Evolutionary conservation across 768 basidiomycete genomes (phyloP), one percentile per base, ranked within the genome.

Genomic region (Gelatoporia subvermispora): DNA sequence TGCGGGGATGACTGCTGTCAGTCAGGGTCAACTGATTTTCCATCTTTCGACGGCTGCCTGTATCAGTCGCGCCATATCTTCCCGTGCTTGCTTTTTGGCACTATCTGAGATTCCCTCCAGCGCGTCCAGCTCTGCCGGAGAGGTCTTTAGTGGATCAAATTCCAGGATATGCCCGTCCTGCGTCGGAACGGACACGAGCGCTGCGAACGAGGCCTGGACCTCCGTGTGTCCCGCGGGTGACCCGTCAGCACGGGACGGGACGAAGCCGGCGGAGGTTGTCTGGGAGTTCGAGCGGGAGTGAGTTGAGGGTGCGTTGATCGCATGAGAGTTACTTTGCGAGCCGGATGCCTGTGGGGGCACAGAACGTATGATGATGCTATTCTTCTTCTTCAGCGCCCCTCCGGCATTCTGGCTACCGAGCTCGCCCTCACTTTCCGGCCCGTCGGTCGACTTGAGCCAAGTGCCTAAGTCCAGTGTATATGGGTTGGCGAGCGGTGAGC

Each of bases 401-500:
- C 52, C 60, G 21, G 59, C 55, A 17, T 51, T 46, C 16, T 49
- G 56, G 2, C 37, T 43, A 8, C 51, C 55, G 3, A 48, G 55
- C 25, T 64, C 61, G 10, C 61, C 64, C 13, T 64, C 66, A 8
- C 62, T 62, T 18, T 72, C 72, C 17, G 59, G 60, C 4, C 69
- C 68, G 34, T 31, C 28, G 5, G 28, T 13, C 28, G 62, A 63
- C 34, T 69, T 65, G 22, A 52, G 72, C 71, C 55, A 83, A 75
- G 82, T 82, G 80, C 35, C 75, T 70, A 81, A 60, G 17, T 82
- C 84, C 55, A 84, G 78, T 50, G 81, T 73, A 58, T 84, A 85
- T 1, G 88, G 88, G 61, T 90, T 90, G 16, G 82, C 79, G 16
- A 92, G 73, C 0, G 90, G 90, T 0, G 87, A 89, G 3, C 90